A percentile compares a stretch with the other conserved stretches of the same genome.
These are phyloP conservation scores for Coniochaeta prunicola DNA, from an alignment of 2,329 filamentous ascomycete species.

Conservation along the genomic window DNA sequence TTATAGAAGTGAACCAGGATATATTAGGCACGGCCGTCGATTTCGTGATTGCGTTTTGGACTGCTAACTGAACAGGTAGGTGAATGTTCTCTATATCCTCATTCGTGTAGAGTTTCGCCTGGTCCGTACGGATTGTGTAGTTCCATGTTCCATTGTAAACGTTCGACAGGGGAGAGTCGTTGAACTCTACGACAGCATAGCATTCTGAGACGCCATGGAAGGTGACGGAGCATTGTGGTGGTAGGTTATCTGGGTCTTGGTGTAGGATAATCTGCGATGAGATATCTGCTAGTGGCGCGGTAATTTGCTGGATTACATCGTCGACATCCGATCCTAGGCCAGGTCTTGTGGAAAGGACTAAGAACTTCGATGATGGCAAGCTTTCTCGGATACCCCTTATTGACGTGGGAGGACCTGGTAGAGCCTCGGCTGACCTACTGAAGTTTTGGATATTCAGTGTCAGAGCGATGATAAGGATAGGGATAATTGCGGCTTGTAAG, in stretches of 20 bases:
- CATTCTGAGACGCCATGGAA: slow-evolving; percentile 19
- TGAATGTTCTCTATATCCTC: slow-evolving; percentile 15
- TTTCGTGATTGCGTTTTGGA: slow-evolving; percentile 23
- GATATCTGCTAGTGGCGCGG: slow-evolving; percentile 10
- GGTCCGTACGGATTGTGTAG: slow-evolving; percentile 19
- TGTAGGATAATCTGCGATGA: slow-evolving; percentile 8
- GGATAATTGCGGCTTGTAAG: slow-evolving; percentile 17
- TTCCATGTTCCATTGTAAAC: slow-evolving; percentile 17
- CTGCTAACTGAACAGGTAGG: slow-evolving; percentile 23
- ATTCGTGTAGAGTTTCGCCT: slow-evolving; percentile 20
- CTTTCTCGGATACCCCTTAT: slow-evolving; percentile 13
- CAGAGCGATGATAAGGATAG: slow-evolving; percentile 20
- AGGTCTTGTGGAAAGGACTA: slow-evolving; percentile 6
- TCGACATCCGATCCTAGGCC: background rate
- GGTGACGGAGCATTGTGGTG: slow-evolving; percentile 14
- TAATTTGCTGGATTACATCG: slow-evolving; percentile 10
- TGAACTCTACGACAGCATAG: slow-evolving; percentile 19
- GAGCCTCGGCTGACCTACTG: slow-evolving; percentile 7
- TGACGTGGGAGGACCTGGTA: slow-evolving; percentile 10
- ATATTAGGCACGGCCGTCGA: slow-evolving; percentile 11
- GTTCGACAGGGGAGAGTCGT: slow-evolving; percentile 19
- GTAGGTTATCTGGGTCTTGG: slow-evolving; percentile 11
- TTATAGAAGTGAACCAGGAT: slow-evolving; percentile 11
- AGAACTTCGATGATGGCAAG: slow-evolving; percentile 13
- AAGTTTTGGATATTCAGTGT: slow-evolving; percentile 21